Evolutionary conservation across 371 early-diverging fungal species (phyloP).

Genomic region (Funneliformis caledonium): DNA sequence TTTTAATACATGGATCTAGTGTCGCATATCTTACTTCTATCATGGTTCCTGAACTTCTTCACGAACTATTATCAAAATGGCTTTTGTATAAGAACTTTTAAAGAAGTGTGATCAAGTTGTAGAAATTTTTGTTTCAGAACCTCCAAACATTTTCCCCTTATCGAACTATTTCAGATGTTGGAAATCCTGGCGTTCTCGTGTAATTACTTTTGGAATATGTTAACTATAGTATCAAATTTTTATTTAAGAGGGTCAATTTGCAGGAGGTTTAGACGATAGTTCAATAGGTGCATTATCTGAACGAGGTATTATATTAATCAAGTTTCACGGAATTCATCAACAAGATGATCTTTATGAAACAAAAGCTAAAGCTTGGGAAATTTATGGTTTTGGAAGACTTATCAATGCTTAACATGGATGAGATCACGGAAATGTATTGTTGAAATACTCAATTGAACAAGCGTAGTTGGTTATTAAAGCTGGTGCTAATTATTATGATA

Average conservation of each 20-base stretch:
- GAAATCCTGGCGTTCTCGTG: conserved; percentile 87
- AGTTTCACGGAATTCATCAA: conserved; percentile 96
- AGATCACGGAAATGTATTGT: no score
- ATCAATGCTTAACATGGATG: no score
- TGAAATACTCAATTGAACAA: no score
- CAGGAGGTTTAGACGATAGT: conserved; percentile 78
- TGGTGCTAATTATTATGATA: no score
- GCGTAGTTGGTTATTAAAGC: no score
- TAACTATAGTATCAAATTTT: conserved; percentile 82
- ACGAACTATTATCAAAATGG: conserved; percentile 70
- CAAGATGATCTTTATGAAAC: conserved; percentile 76
- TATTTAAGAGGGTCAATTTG: conserved; percentile 91
- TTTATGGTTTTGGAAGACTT: no score
- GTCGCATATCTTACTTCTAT: no score
- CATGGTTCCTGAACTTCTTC: conserved; percentile 55
- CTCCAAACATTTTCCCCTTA: conserved; percentile 48
- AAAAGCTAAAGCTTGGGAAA: conserved; percentile 47
- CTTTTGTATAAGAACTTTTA: conserved; percentile 46
- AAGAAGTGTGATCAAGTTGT: conserved; percentile 51
- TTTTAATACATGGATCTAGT: no score
- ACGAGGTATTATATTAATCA: conserved; percentile 87
- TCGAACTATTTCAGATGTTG: conserved; percentile 67
- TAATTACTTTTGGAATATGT: conserved; percentile 81
- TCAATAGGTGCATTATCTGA: conserved; percentile 86
- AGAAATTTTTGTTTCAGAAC: conserved; percentile 46